phyloP scores from a whole-genome alignment of 805 yeast species.

The Hanseniaspora taiwanica region DNA sequence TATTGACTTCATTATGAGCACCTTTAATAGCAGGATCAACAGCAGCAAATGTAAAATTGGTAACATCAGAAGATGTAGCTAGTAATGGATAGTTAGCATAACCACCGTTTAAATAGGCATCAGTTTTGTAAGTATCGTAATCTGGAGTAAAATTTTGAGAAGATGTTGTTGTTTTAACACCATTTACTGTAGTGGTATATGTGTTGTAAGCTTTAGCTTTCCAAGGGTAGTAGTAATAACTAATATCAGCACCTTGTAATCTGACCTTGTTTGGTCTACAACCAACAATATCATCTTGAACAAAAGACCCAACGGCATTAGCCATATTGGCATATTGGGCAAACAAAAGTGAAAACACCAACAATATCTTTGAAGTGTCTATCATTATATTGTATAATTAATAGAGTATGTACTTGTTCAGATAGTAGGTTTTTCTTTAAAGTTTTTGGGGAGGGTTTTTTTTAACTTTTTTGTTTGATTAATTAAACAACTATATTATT shows the following conservation, averaged over 20 bases:
- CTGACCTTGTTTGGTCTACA: not conserved
- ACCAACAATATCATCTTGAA: not conserved
- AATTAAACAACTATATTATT: no score
- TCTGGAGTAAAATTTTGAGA: not conserved
- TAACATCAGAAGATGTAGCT: not conserved
- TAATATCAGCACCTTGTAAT: not conserved
- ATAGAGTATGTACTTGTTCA: not conserved
- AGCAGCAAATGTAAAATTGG: not conserved
- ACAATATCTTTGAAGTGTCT: not conserved
- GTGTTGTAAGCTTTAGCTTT: not conserved
- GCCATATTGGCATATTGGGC: not conserved
- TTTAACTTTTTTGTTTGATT: no score
- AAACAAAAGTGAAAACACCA: not conserved
- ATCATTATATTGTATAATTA: not conserved
- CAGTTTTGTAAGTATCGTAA: not conserved
- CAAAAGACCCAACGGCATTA: not conserved
- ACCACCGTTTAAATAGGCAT: constrained; percentile 1
- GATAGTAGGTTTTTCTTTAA: not conserved
- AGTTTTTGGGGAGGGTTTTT: no score
- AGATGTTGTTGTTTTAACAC: not conserved
- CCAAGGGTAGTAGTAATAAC: not conserved
- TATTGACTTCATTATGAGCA: no score
- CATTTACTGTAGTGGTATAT: not conserved
- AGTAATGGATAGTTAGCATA: not conserved
- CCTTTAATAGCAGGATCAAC: no score